Evolutionary conservation across 2,329 filamentous ascomycete genomes (phyloP).

Genomic region (Pseudogymnoascus sp.): DNA sequence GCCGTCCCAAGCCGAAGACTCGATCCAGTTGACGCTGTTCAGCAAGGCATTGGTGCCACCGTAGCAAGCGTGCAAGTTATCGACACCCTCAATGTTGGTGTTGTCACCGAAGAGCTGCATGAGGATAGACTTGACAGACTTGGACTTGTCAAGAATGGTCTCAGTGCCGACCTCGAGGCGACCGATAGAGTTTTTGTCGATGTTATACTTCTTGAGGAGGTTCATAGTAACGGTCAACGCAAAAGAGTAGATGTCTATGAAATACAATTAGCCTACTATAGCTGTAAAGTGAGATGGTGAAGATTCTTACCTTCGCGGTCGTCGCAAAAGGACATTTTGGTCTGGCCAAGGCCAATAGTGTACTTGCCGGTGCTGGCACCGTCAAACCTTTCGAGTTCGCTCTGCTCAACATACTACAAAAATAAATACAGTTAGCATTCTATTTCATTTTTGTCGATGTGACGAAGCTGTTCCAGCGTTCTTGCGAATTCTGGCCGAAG

Average conservation of each 20-base stretch:
- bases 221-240: conserved; percentile 69
- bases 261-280: too few species aligned
- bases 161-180: conserved; percentile 80
- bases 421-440: conserved; percentile 19
- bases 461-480: too few species aligned
- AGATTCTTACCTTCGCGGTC: conserved; percentile 72
- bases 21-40: conserved; percentile 78
- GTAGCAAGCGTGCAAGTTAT: conserved; percentile 80
- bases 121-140: conserved; percentile 80
- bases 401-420: conserved; percentile 70
- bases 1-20: conserved; percentile 81
- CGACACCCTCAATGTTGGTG: conserved; percentile 75
- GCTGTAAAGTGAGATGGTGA: too few species aligned
- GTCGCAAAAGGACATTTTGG: conserved; percentile 88
- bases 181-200: conserved; percentile 70
- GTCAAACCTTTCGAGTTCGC: conserved; percentile 79
- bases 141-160: conserved; percentile 82
- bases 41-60: conserved; percentile 78
- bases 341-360: conserved; percentile 85
- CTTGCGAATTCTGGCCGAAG: too few species aligned
- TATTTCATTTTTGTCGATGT: too few species aligned
- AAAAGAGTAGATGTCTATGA: conserved; percentile 90
- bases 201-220: conserved; percentile 74
- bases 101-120: conserved; percentile 84
- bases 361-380: conserved; percentile 76